Conservation (phyloP, 495 filamentous ascomycete species). For the Collariella sp. region DNA sequence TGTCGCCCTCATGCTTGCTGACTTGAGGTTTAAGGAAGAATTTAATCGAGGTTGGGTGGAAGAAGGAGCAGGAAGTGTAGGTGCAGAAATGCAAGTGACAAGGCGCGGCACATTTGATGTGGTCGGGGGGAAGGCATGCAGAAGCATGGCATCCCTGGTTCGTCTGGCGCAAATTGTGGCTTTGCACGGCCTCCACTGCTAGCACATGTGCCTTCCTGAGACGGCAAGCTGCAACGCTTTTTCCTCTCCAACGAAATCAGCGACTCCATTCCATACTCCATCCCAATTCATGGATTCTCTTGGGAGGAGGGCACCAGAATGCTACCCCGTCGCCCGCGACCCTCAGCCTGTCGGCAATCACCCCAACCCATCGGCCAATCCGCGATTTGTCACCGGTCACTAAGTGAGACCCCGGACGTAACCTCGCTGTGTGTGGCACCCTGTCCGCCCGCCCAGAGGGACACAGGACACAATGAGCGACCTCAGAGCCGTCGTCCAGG, state of each 20-base stretch:
- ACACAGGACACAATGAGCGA: not conserved
- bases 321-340: not conserved
- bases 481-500: not conserved
- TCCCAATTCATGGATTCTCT: too few relatives aligned
- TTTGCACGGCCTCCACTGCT: not conserved
- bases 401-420: conserved; percentile 6
- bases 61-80: not conserved
- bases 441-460: not conserved
- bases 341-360: conserved; percentile 1
- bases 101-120: not conserved
- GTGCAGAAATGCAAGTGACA: not conserved
- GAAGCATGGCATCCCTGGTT: not conserved
- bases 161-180: not conserved
- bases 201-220: not conserved
- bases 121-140: not conserved
- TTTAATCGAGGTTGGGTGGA: not conserved
- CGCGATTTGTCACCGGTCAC: not conserved
- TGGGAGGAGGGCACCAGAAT: not conserved
- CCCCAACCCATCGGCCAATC: conserved; percentile 3
- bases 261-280: not conserved
- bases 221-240: too few relatives aligned
- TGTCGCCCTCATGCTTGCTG: too few relatives aligned
- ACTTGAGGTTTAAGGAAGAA: not conserved
- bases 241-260: not conserved
- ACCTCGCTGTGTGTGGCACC: conserved; percentile 14